Evolutionary conservation across 441 rosid genomes (phyloP).

Genomic region (Populus trichocarpa): DNA sequence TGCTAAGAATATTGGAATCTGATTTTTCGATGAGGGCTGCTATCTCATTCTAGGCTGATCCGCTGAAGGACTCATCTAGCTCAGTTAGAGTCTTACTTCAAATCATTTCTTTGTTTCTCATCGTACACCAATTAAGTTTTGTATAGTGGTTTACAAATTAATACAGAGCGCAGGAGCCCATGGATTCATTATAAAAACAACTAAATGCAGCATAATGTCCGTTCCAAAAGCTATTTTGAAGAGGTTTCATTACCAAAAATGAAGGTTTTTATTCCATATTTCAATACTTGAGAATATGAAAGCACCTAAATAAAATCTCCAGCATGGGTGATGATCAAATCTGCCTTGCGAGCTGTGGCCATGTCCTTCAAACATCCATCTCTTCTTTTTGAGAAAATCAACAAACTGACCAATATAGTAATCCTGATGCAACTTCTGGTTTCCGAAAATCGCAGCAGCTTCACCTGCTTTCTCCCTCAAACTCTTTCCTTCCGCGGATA

Average conservation of each 20-base stretch:
- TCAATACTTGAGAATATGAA: neutral
- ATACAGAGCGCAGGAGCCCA: neutral
- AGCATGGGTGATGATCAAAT: neutral
- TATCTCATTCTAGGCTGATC: too few species aligned
- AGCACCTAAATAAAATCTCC: neutral
- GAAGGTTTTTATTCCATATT: neutral
- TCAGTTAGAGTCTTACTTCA: neutral
- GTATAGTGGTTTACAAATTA: too few species aligned
- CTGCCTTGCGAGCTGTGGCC: neutral
- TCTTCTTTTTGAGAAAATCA: constrained; percentile 5
- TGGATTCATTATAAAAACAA: neutral
- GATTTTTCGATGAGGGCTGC: too few species aligned
- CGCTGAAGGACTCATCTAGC: too few species aligned
- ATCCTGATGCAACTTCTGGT: constrained; percentile 2
- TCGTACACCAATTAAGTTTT: too few species aligned
- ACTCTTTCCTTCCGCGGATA: constrained; percentile 9
- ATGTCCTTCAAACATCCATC: neutral
- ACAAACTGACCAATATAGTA: constrained; percentile 2
- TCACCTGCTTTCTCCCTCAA: constrained; percentile 7
- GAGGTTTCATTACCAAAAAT: neutral
- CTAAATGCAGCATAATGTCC: neutral
- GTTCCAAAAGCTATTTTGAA: neutral
- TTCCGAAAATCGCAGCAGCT: constrained; percentile 4
- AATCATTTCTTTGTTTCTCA: neutral
- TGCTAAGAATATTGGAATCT: neutral